Evolutionary conservation across 2,329 filamentous ascomycete species (phyloP), one percentile per base, ranked within the genome.

Genomic region (Pseudogymnoascus sp.): DNA sequence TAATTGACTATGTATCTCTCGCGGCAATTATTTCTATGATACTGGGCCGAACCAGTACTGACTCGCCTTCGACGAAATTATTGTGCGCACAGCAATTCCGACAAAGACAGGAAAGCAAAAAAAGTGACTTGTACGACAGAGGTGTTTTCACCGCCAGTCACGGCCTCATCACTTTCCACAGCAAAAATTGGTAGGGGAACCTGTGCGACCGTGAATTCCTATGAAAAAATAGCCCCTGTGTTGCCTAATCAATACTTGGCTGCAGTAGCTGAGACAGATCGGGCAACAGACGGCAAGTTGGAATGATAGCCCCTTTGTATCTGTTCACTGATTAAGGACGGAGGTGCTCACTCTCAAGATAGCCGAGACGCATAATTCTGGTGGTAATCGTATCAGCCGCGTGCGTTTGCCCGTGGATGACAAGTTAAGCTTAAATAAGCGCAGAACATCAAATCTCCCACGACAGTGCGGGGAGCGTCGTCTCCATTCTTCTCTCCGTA

Each of bases 341-440:
- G n/a, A 33, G 45, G 8, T 12, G n/a, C 25, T 55, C 45, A 55
- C 45, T 18, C 6, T 33, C 14, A 7, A 55, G 45, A 55, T 55
- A 55, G 45, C 45, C 45, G 45, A 55, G 45, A 31, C 25, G n/a
- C 45, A 25, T 6, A 33, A 55, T 55, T 55, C 4, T 55, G 45
- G 45, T 55, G 25, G 45, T 33, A 11, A 55, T 2, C 18, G 25
- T 7, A 55, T 55, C 45, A 55, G 45, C 45, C 45, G 45, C 45
- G n/a, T 55, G 45, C 25, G 5, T 33, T 7, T 4, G 45, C 33
- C 45, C 45, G 45, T 55, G 25, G 45, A 55, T 6, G n/a, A 18
- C 45, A 55, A 55, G 45, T 55, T 55, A 55, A 55, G 45, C 45
- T 55, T 55, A 55, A 55, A 55, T 55, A 55, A 55, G 45, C 45